Evolutionary conservation across 2,329 filamentous ascomycete species (phyloP).

Genomic region (Berkeleyomyces basicola): DNA sequence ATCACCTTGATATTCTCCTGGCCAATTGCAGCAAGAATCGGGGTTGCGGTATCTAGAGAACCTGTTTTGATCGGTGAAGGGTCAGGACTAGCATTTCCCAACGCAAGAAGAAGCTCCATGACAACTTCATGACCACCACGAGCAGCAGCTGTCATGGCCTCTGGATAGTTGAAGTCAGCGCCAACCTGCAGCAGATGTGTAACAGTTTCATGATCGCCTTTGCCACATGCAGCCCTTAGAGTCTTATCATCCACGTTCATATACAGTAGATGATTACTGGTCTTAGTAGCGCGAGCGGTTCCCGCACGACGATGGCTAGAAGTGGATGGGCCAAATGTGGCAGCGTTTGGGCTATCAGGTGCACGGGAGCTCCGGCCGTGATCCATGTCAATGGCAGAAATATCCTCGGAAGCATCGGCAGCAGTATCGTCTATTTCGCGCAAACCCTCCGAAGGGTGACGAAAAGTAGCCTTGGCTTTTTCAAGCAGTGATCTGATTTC

Average conservation of each 20-base stretch:
- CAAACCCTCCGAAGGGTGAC: constrained; percentile 9
- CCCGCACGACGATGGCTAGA: constrained; percentile 33
- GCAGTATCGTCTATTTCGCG: constrained; percentile 14
- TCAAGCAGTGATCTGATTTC: constrained; percentile 49
- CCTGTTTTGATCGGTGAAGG: constrained; percentile 47
- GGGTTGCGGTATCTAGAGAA: constrained; percentile 61
- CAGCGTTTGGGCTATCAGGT: constrained; percentile 21
- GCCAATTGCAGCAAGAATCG: constrained; percentile 87
- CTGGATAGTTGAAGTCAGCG: constrained; percentile 52
- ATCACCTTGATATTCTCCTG: constrained; percentile 76
- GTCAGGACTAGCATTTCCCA: constrained; percentile 50
- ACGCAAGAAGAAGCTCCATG: constrained; percentile 57
- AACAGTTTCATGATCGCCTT: constrained; percentile 45
- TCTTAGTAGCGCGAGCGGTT: constrained; percentile 44
- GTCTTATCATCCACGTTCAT: constrained; percentile 47
- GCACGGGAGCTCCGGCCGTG: constrained; percentile 40
- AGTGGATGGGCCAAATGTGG: constrained; percentile 19
- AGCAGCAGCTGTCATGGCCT: constrained; percentile 79
- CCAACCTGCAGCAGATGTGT: constrained; percentile 44
- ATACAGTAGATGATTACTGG: constrained; percentile 46
- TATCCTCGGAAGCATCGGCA: constrained; percentile 35
- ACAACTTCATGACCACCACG: constrained; percentile 82
- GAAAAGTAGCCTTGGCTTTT: constrained; percentile 11
- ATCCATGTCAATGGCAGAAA: neutral
- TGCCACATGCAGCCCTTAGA: constrained; percentile 40